Percentiles rank a stretch among this genome's conserved stretches.
Evolutionary conservation across 805 yeast genomes (phyloP).

Genomic region (Metschnikowia peoriensis): DNA sequence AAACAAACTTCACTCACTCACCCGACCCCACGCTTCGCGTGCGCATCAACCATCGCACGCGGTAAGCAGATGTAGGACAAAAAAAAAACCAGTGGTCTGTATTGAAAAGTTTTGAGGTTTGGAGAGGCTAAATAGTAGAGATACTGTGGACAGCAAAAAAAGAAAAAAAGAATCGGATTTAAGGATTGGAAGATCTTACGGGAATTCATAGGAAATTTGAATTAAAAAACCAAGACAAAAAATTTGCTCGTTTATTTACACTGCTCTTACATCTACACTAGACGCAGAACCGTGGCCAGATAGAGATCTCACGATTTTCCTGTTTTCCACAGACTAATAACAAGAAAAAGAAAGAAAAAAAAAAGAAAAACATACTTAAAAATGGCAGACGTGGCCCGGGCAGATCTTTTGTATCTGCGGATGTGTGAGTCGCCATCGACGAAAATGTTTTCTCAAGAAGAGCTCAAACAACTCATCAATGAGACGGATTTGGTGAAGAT

Average conservation of each 20-base stretch:
- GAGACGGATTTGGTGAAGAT: constrained; percentile 44
- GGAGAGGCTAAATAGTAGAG: too few species aligned
- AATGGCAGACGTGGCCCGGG: constrained; percentile 28
- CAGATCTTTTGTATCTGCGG: constrained; percentile 56
- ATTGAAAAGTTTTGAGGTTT: neutral
- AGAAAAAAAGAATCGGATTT: too few species aligned
- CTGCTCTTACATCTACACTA: too few species aligned
- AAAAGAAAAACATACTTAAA: constrained; percentile 12
- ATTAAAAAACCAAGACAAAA: too few species aligned
- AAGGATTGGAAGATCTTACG: too few species aligned
- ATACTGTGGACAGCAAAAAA: too few species aligned
- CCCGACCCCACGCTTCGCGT: neutral
- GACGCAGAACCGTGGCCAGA: too few species aligned
- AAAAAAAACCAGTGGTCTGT: neutral
- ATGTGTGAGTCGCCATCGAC: constrained; percentile 57
- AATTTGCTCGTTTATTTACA: too few species aligned
- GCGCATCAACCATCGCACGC: neutral
- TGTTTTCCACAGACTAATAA: neutral
- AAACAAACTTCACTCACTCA: too few species aligned
- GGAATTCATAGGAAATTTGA: too few species aligned
- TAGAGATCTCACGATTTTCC: neutral
- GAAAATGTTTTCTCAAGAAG: constrained; percentile 63
- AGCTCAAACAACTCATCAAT: constrained; percentile 53
- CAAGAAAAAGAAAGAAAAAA: neutral
- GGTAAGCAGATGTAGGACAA: neutral